Base-by-base conservation (phyloP, 1,284 basidiomycete species). In the Earliella scabrosa region DNA sequence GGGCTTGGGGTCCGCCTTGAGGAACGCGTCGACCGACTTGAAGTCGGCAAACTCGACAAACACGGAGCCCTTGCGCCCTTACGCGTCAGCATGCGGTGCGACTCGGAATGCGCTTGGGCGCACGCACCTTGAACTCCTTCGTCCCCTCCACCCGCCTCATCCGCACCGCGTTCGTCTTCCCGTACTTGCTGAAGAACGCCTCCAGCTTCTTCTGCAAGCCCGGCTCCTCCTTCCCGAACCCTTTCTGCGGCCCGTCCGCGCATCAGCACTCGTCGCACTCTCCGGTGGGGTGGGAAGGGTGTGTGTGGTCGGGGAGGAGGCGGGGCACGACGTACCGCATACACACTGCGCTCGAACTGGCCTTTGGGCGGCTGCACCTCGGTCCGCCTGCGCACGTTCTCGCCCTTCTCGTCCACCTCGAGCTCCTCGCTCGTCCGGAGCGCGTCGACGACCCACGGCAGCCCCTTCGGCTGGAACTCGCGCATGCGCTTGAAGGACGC, bases 401-500 rank as follows among this genome's bases (percentile, higher is more conserved):
- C 80, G 20, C 85, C 87, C 26, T 84, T 81, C 61, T 86, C 89
- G 63, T 93, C 88, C 6, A 97, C 82, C 67, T 93, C 91, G 43
- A 98, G 81, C 60, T 90, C 81, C 8, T 77, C 75, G 72, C 89
- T 85, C 44, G 75, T 70, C 52, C 82, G 79, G 21, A 97, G 77
- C 6, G 86, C 88, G 13, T 83, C 76, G 4, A 82, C 79, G 50
- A 97, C 76, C 79, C 89, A 90, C 23, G 82, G 77, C 24, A 79
- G 52, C 16, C 93, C 92, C 31, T 82, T 76, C 18, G 76, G 56
- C 43, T 75, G 70, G 69, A 83, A 92, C 29, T 92, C 89, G 45
- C 85, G 80, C 96, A 98, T 98, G 56, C 96, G 92, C 77, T 97
- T 98, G 87, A 98, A 99, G 10, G 93, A 95, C 3, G 92, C 83